Base-by-base conservation (phyloP, 2,329 filamentous ascomycete genomes). In the Cordyceps pruinosa region DNA sequence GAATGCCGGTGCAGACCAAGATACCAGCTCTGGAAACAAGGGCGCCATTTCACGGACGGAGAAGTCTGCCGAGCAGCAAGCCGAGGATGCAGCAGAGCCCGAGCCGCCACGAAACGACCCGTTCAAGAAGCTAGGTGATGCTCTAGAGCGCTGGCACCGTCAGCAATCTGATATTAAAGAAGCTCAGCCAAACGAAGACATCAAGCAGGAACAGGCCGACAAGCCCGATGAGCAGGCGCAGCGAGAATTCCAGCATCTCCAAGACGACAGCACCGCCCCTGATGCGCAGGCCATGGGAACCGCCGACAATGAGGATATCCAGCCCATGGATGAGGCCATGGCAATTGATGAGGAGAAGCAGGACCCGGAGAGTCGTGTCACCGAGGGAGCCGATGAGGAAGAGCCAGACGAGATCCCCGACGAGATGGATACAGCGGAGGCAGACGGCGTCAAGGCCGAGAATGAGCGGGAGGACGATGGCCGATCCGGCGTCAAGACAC, bases 51-150 rank as follows among this genome's bases (percentile, higher is more conserved):
- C 80, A 2, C 72, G 73, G 39, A 71, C 74, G 12, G 76, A 79
- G 55, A 75, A 82, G 39, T 70, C 75, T 5, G 69, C 74, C 35
- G 70, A 74, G n/a, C 73, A 78, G 6, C 65, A 72, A 47, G 68
- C 74, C 28, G 68, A 72, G 39, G 76, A 81, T 54, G 73, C 76
- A 12, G 69, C 75, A 44, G 74, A 79, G 54, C 72, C 72, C 8
- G 68, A 71, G 28, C 69, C 72, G 12, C 71, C 74, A 55, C 73
- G 72, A 39, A 72, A 77, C 46, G 84, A 94, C 63, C 89, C 91
- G 1, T 96, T 97, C 79, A 94, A 94, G 74, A 95, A 96, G 67
- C 82, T 99, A 30, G 94, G 94, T 23, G 91, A 99, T 73, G 88
- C 90, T 6, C 78, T 99, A 32, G 92, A 97, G 70, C 84, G 87